Conservation (phyloP, 352 stramenopile species). For the Phytophthora tentaculata region DNA sequence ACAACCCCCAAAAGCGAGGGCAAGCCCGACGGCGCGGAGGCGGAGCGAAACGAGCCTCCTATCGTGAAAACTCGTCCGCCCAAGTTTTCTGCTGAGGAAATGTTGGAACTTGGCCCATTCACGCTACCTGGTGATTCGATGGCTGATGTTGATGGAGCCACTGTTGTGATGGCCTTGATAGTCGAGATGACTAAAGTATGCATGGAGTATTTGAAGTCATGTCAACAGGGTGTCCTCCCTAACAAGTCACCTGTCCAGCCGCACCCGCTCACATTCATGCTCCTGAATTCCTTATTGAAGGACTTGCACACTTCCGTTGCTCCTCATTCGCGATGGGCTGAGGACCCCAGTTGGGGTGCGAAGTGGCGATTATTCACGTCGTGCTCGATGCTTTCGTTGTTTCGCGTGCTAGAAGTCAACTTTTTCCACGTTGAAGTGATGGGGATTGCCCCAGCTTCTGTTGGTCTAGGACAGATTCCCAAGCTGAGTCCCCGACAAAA, state of each 20-base stretch:
- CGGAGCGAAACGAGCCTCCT: slow-evolving; percentile 16
- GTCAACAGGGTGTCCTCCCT: slow-evolving; percentile 65
- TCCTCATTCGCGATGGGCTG: slow-evolving; percentile 22
- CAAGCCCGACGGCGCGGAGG: slow-evolving; percentile 10
- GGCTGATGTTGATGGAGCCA: slow-evolving; percentile 54
- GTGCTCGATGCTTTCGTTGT: slow-evolving; percentile 65
- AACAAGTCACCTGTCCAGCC: slow-evolving; percentile 73
- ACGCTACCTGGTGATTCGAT: slow-evolving; percentile 43
- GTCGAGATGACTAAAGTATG: slow-evolving; percentile 72
- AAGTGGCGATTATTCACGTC: slow-evolving; percentile 75
- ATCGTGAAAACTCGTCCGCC: slow-evolving; percentile 50
- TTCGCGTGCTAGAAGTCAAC: slow-evolving; percentile 79
- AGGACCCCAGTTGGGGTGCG: slow-evolving; percentile 31
- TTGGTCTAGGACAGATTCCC: slow-evolving; percentile 79
- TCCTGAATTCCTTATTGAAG: slow-evolving; percentile 83
- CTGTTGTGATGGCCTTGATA: slow-evolving; percentile 62
- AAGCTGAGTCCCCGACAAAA: slow-evolving; percentile 22
- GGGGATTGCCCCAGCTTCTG: slow-evolving; percentile 77
- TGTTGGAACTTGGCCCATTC: slow-evolving; percentile 75
- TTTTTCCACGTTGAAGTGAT: slow-evolving; percentile 89
- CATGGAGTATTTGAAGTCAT: slow-evolving; percentile 78
- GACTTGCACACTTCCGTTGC: slow-evolving; percentile 46
- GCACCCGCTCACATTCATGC: slow-evolving; percentile 88
- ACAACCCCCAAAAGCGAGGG: slow-evolving; percentile 26
- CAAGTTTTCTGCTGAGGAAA: slow-evolving; percentile 73